These are phyloP conservation scores for Calonectria multiphialidica DNA, from an alignment of 2,329 filamentous ascomycete species.

Conservation along the genomic window DNA sequence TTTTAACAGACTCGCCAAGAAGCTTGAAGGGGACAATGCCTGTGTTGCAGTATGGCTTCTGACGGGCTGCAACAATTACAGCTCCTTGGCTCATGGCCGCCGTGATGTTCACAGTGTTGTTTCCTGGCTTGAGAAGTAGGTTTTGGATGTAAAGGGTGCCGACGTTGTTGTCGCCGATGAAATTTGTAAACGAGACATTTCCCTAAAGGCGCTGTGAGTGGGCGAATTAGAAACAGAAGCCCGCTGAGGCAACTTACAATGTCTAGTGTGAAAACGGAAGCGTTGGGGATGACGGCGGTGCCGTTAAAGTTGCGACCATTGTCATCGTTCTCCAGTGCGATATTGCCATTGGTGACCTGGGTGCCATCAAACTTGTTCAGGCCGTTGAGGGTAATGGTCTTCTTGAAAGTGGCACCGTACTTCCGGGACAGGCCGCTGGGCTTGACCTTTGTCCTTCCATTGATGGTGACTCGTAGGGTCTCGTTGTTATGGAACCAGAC, in stretches of 20 bases:
- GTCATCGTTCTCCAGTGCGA: conserved; percentile 54
- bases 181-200: conserved; percentile 72
- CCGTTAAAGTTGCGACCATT: conserved; percentile 72
- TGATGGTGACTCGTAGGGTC: conserved; percentile 62
- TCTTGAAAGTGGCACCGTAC: conserved; percentile 67
- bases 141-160: conserved; percentile 70
- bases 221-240: not conserved
- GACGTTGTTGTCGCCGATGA: conserved; percentile 62
- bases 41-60: conserved; percentile 63
- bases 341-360: conserved; percentile 61
- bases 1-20: conserved; percentile 63
- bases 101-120: conserved; percentile 67
- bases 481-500: conserved; percentile 64
- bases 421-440: conserved; percentile 62
- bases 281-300: conserved; percentile 72
- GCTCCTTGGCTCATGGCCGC: conserved; percentile 63
- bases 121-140: conserved; percentile 69
- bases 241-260: conserved; percentile 60
- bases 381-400: conserved; percentile 64
- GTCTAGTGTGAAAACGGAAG: conserved; percentile 72
- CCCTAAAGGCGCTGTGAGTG: conserved; percentile 56
- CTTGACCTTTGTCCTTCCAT: conserved; percentile 64
- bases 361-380: conserved; percentile 69
- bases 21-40: conserved; percentile 68
- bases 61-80: conserved; percentile 56